These are phyloP conservation scores for Scheffersomyces parashehatae DNA, from an alignment of 1,139 yeast species.

Conservation along the genomic window DNA sequence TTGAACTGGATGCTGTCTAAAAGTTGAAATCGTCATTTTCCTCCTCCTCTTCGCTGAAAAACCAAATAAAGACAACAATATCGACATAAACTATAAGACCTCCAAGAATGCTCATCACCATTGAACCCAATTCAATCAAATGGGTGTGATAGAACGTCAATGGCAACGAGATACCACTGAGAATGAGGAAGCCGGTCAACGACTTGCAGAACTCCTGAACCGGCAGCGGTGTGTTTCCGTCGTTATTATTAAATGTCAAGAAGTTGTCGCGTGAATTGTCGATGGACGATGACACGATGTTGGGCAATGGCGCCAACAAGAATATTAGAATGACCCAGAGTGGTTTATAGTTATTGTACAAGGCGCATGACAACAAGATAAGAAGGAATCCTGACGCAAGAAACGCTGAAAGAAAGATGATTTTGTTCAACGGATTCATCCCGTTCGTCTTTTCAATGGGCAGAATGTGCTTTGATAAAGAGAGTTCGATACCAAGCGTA, in stretches of 20 bases:
- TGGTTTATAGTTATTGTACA: constrained; percentile 71
- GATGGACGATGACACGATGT: constrained; percentile 44
- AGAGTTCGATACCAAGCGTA: too few relatives aligned
- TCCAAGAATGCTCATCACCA: constrained; percentile 66
- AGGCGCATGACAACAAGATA: constrained; percentile 71
- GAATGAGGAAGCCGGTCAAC: constrained; percentile 63
- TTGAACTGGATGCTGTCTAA: constrained; percentile 12
- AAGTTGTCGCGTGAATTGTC: constrained; percentile 56
- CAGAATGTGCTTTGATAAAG: too few relatives aligned
- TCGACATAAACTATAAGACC: constrained; percentile 73
- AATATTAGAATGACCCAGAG: constrained; percentile 66
- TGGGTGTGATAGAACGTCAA: constrained; percentile 61
- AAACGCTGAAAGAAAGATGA: constrained; percentile 68
- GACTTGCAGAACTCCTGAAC: constrained; percentile 62
- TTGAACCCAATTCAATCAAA: constrained; percentile 57
- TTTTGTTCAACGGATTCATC: constrained; percentile 64
- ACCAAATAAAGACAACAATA: constrained; percentile 68
- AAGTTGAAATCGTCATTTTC: constrained; percentile 56
- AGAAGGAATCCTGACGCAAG: constrained; percentile 75
- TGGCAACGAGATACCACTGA: constrained; percentile 71
- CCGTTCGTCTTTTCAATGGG: not conserved
- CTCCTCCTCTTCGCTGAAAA: constrained; percentile 59
- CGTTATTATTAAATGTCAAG: constrained; percentile 59
- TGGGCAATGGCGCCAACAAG: constrained; percentile 72
- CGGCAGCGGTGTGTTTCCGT: constrained; percentile 42